Evolutionary conservation across 192 early-diverging fungal species (phyloP).

Genomic region (Backusella tuberculispora): DNA sequence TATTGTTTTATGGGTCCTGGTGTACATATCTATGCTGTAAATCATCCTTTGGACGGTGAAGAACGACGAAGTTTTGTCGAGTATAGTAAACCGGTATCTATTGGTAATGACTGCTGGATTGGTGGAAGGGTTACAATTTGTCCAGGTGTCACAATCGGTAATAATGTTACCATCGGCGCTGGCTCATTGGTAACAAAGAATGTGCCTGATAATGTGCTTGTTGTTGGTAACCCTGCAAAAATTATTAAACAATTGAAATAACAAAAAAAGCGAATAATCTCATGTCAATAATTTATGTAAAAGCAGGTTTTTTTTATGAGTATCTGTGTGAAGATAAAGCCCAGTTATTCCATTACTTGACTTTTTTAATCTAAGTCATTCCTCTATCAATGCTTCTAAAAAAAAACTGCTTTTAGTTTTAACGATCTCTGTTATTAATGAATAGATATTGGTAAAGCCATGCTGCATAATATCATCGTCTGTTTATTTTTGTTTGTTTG

Average conservation of each 20-base stretch:
- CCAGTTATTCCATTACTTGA: too few relatives aligned
- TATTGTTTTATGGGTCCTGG: conserved; percentile 74
- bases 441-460: too few relatives aligned
- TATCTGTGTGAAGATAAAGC: background rate
- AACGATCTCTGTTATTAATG: too few relatives aligned
- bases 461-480: too few relatives aligned
- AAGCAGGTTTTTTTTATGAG: background rate
- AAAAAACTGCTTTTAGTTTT: too few relatives aligned
- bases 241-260: conserved; percentile 55
- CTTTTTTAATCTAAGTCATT: too few relatives aligned
- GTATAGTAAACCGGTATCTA: conserved; percentile 56
- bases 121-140: conserved; percentile 80
- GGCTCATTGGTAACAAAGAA: conserved; percentile 91
- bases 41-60: conserved; percentile 70
- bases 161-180: conserved; percentile 74
- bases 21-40: conserved; percentile 76
- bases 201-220: conserved; percentile 75
- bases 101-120: conserved; percentile 90
- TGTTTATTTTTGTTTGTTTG: too few relatives aligned
- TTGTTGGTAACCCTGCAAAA: conserved; percentile 87
- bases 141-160: conserved; percentile 89
- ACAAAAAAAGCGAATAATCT: background rate
- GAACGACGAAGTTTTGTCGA: conserved; percentile 45
- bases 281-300: background rate
- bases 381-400: too few relatives aligned